phyloP scores from a whole-genome alignment of 306 rosid genomes.

The Purshia tridentata region DNA sequence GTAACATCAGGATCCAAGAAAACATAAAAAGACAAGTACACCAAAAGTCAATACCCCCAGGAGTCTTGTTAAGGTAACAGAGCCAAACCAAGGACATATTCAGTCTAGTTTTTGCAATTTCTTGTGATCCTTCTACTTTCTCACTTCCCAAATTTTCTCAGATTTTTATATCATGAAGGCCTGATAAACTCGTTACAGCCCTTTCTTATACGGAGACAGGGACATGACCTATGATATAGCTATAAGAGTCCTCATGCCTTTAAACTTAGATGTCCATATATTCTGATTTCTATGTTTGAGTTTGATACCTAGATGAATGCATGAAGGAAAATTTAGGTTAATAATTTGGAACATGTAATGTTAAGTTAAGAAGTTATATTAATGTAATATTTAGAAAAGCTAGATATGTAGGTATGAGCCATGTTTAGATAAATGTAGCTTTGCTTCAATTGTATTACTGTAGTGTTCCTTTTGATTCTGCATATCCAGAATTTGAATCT shows the following conservation, averaged over 20 bases:
- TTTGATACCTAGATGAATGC: neutral
- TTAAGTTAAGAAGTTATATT: neutral
- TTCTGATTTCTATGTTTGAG: neutral
- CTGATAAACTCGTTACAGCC: too few species aligned
- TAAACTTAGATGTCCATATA: neutral
- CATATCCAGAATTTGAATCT: neutral
- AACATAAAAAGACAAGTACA: constrained; percentile 55
- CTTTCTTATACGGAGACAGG: too few species aligned
- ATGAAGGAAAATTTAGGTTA: neutral
- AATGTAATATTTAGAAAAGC: neutral
- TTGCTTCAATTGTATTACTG: neutral
- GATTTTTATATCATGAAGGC: too few species aligned
- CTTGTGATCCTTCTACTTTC: neutral
- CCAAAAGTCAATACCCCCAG: constrained; percentile 69
- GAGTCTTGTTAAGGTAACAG: constrained; percentile 65
- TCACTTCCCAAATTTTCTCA: neutral
- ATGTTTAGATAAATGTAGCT: neutral
- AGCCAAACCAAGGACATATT: constrained; percentile 15
- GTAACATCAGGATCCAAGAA: constrained; percentile 67
- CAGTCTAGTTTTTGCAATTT: neutral
- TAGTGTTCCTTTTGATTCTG: constrained; percentile 1
- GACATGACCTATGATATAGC: neutral
- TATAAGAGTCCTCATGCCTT: constrained; percentile 19
- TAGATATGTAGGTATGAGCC: neutral
- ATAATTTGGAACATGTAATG: neutral